phyloP scores from a whole-genome alignment of 352 stramenopile species.

The Pythium volutum region DNA sequence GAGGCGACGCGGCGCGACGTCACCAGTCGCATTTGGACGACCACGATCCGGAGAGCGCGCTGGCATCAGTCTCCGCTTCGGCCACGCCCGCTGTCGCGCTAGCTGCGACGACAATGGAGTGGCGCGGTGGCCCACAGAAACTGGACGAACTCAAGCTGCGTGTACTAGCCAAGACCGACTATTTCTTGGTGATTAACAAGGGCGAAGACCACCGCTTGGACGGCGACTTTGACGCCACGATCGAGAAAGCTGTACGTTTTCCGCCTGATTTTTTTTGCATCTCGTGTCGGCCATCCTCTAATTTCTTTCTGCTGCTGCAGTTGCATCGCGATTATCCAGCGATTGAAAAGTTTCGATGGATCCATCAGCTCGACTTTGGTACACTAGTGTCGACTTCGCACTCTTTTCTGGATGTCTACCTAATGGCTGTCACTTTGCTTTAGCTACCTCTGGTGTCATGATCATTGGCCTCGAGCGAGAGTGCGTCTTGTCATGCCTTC shows the following conservation, averaged over 20 bases:
- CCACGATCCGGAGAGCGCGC: neutral
- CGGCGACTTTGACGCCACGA: constrained; percentile 83
- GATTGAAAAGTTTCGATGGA: constrained; percentile 83
- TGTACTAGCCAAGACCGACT: constrained; percentile 39
- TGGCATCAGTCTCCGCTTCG: constrained; percentile 14
- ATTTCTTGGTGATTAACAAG: constrained; percentile 83
- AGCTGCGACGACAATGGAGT: constrained; percentile 19
- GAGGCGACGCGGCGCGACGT: constrained; percentile 29
- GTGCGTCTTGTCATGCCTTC: constrained; percentile 30
- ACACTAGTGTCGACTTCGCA: neutral
- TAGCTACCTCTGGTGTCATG: constrained; percentile 85
- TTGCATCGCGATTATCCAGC: constrained; percentile 69
- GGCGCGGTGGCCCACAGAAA: constrained; percentile 49
- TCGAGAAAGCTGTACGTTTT: constrained; percentile 83
- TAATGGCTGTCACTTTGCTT: neutral
- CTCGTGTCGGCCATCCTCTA: too few relatives aligned
- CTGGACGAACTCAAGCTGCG: constrained; percentile 55
- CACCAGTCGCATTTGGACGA: constrained; percentile 50
- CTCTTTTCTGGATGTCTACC: neutral
- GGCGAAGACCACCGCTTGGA: constrained; percentile 81
- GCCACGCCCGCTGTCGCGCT: neutral
- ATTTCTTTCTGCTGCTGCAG: constrained; percentile 22
- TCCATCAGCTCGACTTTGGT: constrained; percentile 90
- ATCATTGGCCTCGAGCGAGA: constrained; percentile 69
- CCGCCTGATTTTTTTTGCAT: too few relatives aligned